Evolutionary conservation across 2,329 filamentous ascomycete genomes (phyloP).

Genomic region (Verticillium albo-atrum): DNA sequence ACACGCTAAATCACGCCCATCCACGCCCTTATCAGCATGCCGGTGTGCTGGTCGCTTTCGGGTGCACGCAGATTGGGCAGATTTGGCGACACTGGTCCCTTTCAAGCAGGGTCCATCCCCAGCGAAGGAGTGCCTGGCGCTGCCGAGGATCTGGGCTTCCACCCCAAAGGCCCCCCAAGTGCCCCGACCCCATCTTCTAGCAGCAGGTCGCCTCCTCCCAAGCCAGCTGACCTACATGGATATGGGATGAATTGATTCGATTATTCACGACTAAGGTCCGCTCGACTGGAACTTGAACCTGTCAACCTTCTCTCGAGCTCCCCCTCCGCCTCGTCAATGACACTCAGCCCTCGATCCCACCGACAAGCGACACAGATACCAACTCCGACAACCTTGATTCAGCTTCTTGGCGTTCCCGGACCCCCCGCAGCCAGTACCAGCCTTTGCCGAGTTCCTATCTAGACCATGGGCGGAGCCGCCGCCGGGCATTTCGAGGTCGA

Average conservation of each 20-base stretch:
- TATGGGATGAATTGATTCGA: not conserved
- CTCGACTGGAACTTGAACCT: not conserved
- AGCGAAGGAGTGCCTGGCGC: not conserved
- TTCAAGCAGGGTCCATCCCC: not conserved
- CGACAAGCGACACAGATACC: not conserved
- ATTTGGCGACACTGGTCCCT: not conserved
- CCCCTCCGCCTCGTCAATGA: not conserved
- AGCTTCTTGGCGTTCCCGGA: not conserved
- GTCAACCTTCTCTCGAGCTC: not conserved
- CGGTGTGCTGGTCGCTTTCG: not conserved
- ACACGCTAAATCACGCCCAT: not conserved
- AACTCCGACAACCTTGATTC: not conserved
- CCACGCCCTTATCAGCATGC: not conserved
- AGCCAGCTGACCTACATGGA: not conserved
- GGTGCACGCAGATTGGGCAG: not conserved
- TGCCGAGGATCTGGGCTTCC: not conserved
- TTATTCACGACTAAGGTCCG: not conserved
- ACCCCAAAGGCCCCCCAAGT: not conserved
- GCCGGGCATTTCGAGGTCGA: not conserved
- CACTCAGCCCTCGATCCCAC: not conserved
- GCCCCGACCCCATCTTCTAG: not conserved
- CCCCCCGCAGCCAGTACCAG: not conserved
- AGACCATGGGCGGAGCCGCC: not conserved
- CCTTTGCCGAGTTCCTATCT: not conserved
- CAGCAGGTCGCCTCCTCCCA: not conserved